Evolutionary conservation across 31 red algal species (phyloP).

Genomic region (Odonthalia washingtoniensis): DNA sequence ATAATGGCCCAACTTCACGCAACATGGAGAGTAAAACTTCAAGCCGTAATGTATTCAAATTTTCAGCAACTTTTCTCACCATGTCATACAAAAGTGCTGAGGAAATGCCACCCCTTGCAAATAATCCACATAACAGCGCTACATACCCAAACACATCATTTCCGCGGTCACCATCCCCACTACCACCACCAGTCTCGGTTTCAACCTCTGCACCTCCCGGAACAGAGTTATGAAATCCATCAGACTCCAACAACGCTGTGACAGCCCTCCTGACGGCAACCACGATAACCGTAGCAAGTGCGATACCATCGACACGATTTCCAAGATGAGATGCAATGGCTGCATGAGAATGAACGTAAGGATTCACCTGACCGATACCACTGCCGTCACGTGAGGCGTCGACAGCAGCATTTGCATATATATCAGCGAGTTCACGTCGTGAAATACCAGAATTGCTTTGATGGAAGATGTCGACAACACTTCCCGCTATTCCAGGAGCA

Average conservation of each 20-base stretch:
- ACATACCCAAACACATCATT: slow-evolving; percentile 58
- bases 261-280: slow-evolving; percentile 25
- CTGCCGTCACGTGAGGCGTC: slow-evolving; percentile 54
- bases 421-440: slow-evolving; percentile 17
- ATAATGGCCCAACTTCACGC: slow-evolving; percentile 34
- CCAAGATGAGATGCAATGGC: slow-evolving; percentile 59
- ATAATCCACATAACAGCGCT: slow-evolving; percentile 50
- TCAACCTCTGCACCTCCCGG: slow-evolving; percentile 5
- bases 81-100: slow-evolving; percentile 44
- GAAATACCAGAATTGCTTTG: slow-evolving; percentile 19
- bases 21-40: slow-evolving; percentile 54
- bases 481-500: slow-evolving; percentile 45
- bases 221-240: neutral
- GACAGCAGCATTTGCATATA: slow-evolving; percentile 46
- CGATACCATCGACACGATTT: slow-evolving; percentile 34
- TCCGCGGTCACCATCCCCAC: slow-evolving; percentile 14
- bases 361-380: slow-evolving; percentile 52
- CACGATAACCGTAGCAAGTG: slow-evolving; percentile 42
- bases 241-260: slow-evolving; percentile 17
- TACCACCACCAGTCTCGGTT: neutral
- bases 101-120: slow-evolving; percentile 32
- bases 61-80: slow-evolving; percentile 26
- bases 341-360: slow-evolving; percentile 52
- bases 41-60: slow-evolving; percentile 30
- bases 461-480: slow-evolving; percentile 23